Evolutionary conservation across 148 eudicot genomes (phyloP).

Genomic region (Rhododendron ferrugineum): DNA sequence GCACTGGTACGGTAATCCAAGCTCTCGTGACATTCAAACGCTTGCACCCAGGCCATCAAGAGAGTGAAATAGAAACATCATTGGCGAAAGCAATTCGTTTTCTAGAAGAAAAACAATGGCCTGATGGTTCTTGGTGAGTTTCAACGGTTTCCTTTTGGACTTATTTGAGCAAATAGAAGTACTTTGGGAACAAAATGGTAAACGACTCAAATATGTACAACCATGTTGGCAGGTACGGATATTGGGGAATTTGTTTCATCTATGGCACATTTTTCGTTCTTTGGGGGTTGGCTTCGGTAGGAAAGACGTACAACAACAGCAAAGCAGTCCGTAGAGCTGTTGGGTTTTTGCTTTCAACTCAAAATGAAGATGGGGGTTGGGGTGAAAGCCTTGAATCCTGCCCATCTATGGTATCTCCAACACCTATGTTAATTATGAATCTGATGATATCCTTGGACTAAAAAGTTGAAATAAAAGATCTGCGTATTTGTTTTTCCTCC

Average conservation of each 20-base stretch:
- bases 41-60: constrained; percentile 32
- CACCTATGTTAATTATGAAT: neutral
- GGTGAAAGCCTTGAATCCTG: constrained; percentile 44
- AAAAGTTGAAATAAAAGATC: constrained; percentile 4
- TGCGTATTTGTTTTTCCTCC: neutral
- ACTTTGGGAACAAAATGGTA: neutral
- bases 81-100: constrained; percentile 28
- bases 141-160: neutral
- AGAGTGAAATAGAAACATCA: constrained; percentile 33
- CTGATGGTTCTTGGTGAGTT: constrained; percentile 47
- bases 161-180: neutral
- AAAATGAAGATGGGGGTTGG: constrained; percentile 54
- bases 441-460: neutral
- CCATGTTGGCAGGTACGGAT: constrained; percentile 36
- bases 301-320: constrained; percentile 29
- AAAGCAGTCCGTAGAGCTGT: constrained; percentile 37
- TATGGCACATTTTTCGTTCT: constrained; percentile 40
- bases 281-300: constrained; percentile 31
- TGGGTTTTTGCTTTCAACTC: constrained; percentile 22
- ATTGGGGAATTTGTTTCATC: constrained; percentile 42
- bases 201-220: neutral
- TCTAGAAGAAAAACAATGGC: constrained; percentile 29
- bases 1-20: constrained; percentile 32
- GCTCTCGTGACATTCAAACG: constrained; percentile 27
- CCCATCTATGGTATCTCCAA: constrained; percentile 28